A percentile compares a stretch with the other conserved stretches of the same genome.
Conservation (phyloP, 164 flowering plant genomes). For the Buxus sempervirens region DNA sequence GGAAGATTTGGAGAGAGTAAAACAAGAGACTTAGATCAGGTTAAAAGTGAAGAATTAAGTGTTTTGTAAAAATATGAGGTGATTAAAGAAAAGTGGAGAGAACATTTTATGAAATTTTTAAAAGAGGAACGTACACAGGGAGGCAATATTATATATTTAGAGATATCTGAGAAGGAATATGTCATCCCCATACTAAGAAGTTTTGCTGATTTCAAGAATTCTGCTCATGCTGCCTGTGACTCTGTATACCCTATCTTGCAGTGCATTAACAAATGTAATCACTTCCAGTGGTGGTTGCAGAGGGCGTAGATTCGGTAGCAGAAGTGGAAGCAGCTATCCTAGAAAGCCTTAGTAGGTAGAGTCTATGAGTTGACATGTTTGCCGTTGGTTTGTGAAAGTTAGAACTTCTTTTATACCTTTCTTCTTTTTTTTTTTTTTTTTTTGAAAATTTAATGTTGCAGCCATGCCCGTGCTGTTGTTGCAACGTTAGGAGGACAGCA, state of each 20-base stretch:
- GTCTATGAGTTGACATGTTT: not conserved
- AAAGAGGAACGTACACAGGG: no score
- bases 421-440: no score
- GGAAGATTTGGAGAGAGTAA: no score
- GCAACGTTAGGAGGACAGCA: conserved; percentile 81
- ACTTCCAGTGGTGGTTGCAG: conserved; percentile 71
- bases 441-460: conserved; percentile 35
- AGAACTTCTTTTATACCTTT: not conserved
- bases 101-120: no score
- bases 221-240: not conserved
- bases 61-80: no score
- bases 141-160: no score
- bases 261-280: conserved; percentile 41
- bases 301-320: conserved; percentile 73
- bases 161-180: not conserved
- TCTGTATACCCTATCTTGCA: conserved; percentile 26
- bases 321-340: conserved; percentile 67
- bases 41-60: no score
- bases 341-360: conserved; percentile 87
- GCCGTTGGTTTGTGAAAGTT: not conserved
- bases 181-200: no score
- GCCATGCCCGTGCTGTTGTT: conserved; percentile 83
- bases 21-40: no score
- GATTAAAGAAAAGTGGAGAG: no score
- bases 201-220: not conserved